Percentiles rank a stretch among this genome's conserved stretches.
These are phyloP conservation scores for Tolypocladium sp. DNA, from an alignment of 2,329 filamentous ascomycete species.

Conservation along the genomic window DNA sequence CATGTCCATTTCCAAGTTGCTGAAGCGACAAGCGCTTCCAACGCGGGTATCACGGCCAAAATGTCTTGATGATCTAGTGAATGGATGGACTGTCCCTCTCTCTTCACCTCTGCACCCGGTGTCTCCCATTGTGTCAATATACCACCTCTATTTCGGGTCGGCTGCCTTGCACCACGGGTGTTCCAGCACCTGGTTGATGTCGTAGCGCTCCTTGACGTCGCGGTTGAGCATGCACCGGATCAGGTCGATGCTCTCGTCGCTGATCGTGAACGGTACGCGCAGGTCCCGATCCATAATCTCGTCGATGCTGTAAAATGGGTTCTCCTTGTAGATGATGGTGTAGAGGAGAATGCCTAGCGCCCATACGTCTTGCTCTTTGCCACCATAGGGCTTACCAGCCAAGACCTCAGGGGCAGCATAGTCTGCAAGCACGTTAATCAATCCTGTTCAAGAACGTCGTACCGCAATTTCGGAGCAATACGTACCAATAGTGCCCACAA, in stretches of 20 bases:
- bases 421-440: slow-evolving; percentile 44
- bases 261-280: slow-evolving; percentile 78
- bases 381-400: slow-evolving; percentile 81
- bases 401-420: slow-evolving; percentile 98
- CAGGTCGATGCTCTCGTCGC: slow-evolving; percentile 86
- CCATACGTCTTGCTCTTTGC: slow-evolving; percentile 98
- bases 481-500: slow-evolving; percentile 95
- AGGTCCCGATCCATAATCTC: slow-evolving; percentile 98
- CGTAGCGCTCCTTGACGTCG: slow-evolving; percentile 71
- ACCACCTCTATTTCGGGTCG: slow-evolving; percentile 3
- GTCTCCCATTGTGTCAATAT: neutral
- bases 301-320: slow-evolving; percentile 97
- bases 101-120: neutral
- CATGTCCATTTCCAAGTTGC: neutral
- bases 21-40: neutral
- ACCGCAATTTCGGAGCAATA: slow-evolving; percentile 2
- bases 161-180: slow-evolving; percentile 65
- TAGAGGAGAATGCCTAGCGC: slow-evolving; percentile 93
- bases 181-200: slow-evolving; percentile 79
- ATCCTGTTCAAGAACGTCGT: slow-evolving; percentile 23
- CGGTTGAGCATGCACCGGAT: slow-evolving; percentile 88
- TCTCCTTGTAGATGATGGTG: slow-evolving; percentile 99
- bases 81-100: neutral
- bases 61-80: neutral
- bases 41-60: slow-evolving; percentile 1